Base-by-base conservation (phyloP, 371 early-diverging fungal species). In the Fennellomyces sp. region DNA sequence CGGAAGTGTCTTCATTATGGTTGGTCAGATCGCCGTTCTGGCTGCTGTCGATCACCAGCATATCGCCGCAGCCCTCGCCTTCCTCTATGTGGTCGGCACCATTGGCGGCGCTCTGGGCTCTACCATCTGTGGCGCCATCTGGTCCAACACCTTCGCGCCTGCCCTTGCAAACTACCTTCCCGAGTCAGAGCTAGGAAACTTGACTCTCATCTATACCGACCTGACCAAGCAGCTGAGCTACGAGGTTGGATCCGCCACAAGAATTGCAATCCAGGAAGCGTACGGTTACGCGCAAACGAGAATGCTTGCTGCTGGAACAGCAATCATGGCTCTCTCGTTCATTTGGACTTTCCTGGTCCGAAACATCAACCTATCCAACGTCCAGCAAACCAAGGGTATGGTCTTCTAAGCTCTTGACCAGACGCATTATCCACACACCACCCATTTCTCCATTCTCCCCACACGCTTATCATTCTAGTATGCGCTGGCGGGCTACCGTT, bases 281-380 rank as follows among this genome's bases (percentile, higher is more conserved):
- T 63, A 63, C 23, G 63, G 63, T 8, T 63, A 63, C 42, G 63
- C 63, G 15, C 63, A 61, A 26, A 61, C 62, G 27, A 61, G 62
- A 61, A 61, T 61, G 62, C 62, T 61, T 48, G 56, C 62, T 27
- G 56, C 49, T 48, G 62, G 62, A 23, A 48, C 56, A 3, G 62
- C 45, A 10, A 56, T 61, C n/a, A 61, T 61, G 56, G 62, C 15
- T 2, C 38, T 61, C 11, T 30, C 35, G 8, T 36, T 61, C 10
- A 56, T 61, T 48, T 61, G 62, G 62, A 48, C 56, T 17, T 27
- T 42, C 28, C 29, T 61, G 36, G 49, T 61, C 33, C 55, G 62
- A 56, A 61, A 61, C n/a, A 55, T 61, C 38, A 60, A 61, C 27
- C 56, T 61, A 12, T 49, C 15, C 19, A 56, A 61, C n/a, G 26